These are phyloP conservation scores for Emericellopsis atlantica DNA, from an alignment of 2,329 filamentous ascomycete species.

Conservation along the genomic window DNA sequence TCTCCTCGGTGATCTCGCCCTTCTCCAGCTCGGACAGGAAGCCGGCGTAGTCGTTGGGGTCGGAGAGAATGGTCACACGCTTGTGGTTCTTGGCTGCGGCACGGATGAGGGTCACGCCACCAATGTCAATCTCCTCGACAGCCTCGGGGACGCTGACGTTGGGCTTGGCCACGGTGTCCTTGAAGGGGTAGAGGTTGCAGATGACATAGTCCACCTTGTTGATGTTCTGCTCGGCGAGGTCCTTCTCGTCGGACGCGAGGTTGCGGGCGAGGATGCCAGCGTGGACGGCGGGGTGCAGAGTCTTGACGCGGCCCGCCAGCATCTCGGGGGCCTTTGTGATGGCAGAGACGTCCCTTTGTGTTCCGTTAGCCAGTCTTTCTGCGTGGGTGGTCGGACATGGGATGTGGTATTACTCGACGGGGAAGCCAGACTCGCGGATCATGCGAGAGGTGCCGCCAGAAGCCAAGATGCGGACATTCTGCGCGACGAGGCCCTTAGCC, in stretches of 20 bases:
- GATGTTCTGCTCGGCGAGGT: conserved; percentile 89
- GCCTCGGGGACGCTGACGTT: conserved; percentile 95
- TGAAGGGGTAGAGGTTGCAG: conserved; percentile 99
- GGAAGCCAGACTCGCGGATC: conserved; percentile 92
- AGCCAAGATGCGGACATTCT: conserved; percentile 84
- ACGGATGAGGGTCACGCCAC: conserved; percentile 89
- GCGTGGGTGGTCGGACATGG: not conserved
- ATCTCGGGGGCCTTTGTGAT: conserved; percentile 97
- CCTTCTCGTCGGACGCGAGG: conserved; percentile 91
- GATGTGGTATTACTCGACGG: conserved; percentile 57
- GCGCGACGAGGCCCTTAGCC: conserved; percentile 77
- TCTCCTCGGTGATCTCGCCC: conserved; percentile 75
- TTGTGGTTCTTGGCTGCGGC: conserved; percentile 97
- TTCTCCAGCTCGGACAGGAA: conserved; percentile 84
- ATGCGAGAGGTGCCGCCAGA: conserved; percentile 92
- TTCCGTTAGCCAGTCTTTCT: not conserved
- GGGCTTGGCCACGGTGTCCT: conserved; percentile 93
- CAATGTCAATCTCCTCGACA: conserved; percentile 98
- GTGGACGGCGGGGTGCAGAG: conserved; percentile 86
- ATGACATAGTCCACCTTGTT: conserved; percentile 91
- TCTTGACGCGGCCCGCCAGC: conserved; percentile 78
- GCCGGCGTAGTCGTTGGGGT: conserved; percentile 84
- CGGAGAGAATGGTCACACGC: conserved; percentile 89
- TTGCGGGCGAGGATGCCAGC: conserved; percentile 87
- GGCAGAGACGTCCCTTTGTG: conserved; percentile 75